Evolutionary conservation across 768 basidiomycete genomes (phyloP).

Genomic region (Agrocybe pediades): DNA sequence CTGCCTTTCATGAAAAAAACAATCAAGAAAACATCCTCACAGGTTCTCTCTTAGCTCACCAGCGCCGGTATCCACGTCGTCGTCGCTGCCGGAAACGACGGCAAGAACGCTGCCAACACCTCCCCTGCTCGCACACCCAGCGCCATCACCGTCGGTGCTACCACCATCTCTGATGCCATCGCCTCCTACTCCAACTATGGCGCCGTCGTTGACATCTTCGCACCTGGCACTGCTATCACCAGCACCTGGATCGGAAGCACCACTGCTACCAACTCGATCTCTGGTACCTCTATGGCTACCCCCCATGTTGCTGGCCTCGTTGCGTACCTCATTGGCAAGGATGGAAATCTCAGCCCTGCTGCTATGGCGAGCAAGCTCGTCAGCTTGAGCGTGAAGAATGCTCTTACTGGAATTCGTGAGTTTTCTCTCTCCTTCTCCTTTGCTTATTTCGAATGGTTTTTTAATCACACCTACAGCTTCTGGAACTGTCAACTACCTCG

Average conservation of each 20-base stretch:
- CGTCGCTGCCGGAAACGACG: conserved; percentile 38
- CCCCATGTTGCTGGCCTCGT: conserved; percentile 43
- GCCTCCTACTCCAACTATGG: conserved; percentile 44
- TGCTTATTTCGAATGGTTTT: background rate
- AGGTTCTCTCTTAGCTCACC: conserved; percentile 22
- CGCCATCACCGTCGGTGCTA: conserved; percentile 42
- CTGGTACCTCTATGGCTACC: conserved; percentile 36
- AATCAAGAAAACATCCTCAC: too few species aligned
- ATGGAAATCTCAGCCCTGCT: conserved; percentile 33
- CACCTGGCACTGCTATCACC: conserved; percentile 36
- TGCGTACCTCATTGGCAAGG: conserved; percentile 34
- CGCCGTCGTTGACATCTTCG: conserved; percentile 42
- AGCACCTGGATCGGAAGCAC: conserved; percentile 29
- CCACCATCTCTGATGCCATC: conserved; percentile 33
- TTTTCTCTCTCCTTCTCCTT: conserved; percentile 1
- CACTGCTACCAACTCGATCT: conserved; percentile 25
- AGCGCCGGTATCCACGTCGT: conserved; percentile 29
- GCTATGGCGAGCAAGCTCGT: conserved; percentile 25
- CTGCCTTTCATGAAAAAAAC: too few species aligned
- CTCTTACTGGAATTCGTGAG: conserved; percentile 30
- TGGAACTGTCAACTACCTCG: conserved; percentile 29
- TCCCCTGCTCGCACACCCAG: conserved; percentile 36
- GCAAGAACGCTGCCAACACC: conserved; percentile 27
- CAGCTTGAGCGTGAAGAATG: conserved; percentile 26
- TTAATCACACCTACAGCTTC: conserved; percentile 14